A percentile compares a stretch with the other conserved stretches of the same genome.
Evolutionary conservation across 495 filamentous ascomycete genomes (phyloP).

Genomic region (Tuber calosporum): DNA sequence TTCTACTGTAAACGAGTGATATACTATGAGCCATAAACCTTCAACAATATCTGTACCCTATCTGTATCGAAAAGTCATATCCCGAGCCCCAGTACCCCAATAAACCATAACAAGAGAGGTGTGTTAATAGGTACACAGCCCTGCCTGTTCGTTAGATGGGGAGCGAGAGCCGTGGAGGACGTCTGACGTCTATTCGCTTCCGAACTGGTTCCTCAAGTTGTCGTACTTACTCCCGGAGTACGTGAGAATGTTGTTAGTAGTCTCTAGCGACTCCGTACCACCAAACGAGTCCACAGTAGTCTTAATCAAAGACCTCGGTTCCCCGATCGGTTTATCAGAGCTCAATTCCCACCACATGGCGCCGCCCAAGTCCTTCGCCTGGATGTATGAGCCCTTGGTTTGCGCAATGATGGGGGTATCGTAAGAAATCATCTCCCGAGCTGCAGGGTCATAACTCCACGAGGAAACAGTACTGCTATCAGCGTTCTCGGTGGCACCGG

Average conservation of each 20-base stretch:
- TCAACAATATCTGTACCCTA: not conserved
- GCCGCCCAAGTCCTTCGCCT: constrained; percentile 59
- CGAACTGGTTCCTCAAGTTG: constrained; percentile 55
- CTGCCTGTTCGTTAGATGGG: not conserved
- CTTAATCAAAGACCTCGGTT: constrained; percentile 56
- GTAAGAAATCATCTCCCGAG: constrained; percentile 64
- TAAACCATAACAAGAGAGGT: not conserved
- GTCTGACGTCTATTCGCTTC: constrained; percentile 18
- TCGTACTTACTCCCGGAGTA: constrained; percentile 76
- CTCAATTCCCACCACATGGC: constrained; percentile 89
- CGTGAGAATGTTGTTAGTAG: constrained; percentile 57
- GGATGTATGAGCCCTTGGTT: constrained; percentile 61
- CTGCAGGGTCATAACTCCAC: constrained; percentile 59
- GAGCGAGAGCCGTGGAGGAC: not conserved
- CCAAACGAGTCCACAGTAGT: constrained; percentile 53
- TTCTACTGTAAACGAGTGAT: not conserved
- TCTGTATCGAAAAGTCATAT: not conserved
- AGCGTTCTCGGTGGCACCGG: constrained; percentile 47
- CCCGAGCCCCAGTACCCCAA: too few species aligned
- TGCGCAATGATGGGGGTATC: constrained; percentile 57
- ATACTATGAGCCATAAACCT: not conserved
- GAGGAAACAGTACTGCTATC: constrained; percentile 54
- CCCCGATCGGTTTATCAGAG: constrained; percentile 54
- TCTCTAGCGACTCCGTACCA: constrained; percentile 50
- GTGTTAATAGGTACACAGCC: not conserved